Conservation (phyloP, 805 yeast genomes). For the Pichia ethanolica region DNA sequence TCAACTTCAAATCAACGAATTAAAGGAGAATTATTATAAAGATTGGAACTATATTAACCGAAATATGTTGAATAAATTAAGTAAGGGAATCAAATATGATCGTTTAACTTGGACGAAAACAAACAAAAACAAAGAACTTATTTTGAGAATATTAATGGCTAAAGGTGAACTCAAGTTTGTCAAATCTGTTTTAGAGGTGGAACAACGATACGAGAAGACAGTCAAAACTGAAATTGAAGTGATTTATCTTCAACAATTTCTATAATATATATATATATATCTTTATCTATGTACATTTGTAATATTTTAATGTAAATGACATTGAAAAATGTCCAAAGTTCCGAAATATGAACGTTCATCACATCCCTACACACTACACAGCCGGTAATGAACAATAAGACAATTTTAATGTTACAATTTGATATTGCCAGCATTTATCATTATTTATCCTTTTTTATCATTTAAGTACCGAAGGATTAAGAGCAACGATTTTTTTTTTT, state of each 20-base stretch:
- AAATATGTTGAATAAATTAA: conserved; percentile 14
- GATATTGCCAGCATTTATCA: too few species aligned
- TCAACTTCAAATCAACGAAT: conserved; percentile 11
- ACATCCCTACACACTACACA: too few species aligned
- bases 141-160: conserved; percentile 63
- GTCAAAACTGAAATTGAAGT: conserved; percentile 23
- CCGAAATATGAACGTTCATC: too few species aligned
- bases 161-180: conserved; percentile 22
- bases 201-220: conserved; percentile 24
- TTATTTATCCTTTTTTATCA: too few species aligned
- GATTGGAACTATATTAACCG: conserved; percentile 20
- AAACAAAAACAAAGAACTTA: conserved; percentile 42
- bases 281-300: background rate
- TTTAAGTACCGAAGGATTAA: too few species aligned
- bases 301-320: too few species aligned
- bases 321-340: too few species aligned
- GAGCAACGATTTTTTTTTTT: too few species aligned
- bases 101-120: conserved; percentile 39
- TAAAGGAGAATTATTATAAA: conserved; percentile 16
- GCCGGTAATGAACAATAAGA: too few species aligned
- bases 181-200: conserved; percentile 19
- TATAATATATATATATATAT: background rate
- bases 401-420: too few species aligned
- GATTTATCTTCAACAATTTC: conserved; percentile 5
- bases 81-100: conserved; percentile 24